Base-by-base conservation (phyloP, 176 grass and related monocot species). In the Saccharum officinarum region DNA sequence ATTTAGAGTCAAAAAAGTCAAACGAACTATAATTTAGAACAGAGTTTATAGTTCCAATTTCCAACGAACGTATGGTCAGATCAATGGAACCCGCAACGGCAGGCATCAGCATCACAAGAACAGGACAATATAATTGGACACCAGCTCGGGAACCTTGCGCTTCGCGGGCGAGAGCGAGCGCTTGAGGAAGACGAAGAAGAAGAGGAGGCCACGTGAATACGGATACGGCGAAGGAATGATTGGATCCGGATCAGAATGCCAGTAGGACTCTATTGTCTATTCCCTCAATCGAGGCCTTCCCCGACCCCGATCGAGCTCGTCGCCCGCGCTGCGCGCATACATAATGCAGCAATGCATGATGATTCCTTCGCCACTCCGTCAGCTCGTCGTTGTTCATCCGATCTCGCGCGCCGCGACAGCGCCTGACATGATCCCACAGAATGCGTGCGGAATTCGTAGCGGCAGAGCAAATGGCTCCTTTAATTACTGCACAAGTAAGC, bases 351-450 rank as follows among this genome's bases (percentile, higher is more conserved):
- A 47, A 46, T 13, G 45, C 45, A 46, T 46, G 45, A 60, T 28
- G 82, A 89, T 85, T 81, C 76, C 76, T 72, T 61, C 26, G 16
- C 57, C 22, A 5, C 57, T 59, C 22, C 20, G 17, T 25, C 20
- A 4, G 57, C 11, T 1, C 0, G 55, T 8, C 10, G 55, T 25
- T 61, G 57, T 61, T 61, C 57, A 23, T 61, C 57, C 22, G 54
- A 57, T 57, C 54, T 15, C 54, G 5, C 14, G 33, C 55, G 55
- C 42, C 0, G 23, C 71, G 42, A 65, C 83, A 77, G 40, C 49
- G 70, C 70, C 84, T 67, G 84, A 86, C 88, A 90, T 73, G 66
- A 90, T 90, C 88, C 88, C 88, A 37, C 45, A 8, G 3, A 79
- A 86, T 90, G 84, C 79, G 84, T 52, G 23, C 13, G 46, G 46